Conservation (phyloP, 768 basidiomycete genomes). For the Nevesoporus exiguus region DNA sequence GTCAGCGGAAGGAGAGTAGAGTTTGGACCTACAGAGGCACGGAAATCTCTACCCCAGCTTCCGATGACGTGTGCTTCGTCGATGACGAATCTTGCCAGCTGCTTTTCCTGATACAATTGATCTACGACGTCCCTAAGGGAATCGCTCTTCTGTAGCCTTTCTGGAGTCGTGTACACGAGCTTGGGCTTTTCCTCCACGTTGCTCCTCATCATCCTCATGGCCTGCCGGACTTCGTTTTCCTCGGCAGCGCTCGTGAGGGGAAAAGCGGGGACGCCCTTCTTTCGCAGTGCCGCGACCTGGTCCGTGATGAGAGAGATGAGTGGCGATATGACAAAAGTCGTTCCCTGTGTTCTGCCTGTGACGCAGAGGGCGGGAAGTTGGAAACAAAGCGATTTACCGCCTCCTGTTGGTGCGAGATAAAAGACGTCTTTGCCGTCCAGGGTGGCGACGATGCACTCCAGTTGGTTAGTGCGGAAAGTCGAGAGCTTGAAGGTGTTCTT, state of each 20-base stretch:
- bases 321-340: constrained; percentile 89
- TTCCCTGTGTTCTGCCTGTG: constrained; percentile 66
- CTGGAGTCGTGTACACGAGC: constrained; percentile 89
- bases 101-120: constrained; percentile 50
- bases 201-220: constrained; percentile 42
- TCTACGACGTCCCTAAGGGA: constrained; percentile 53
- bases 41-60: constrained; percentile 92
- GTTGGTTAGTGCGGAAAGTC: constrained; percentile 77
- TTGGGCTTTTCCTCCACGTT: constrained; percentile 45
- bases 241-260: constrained; percentile 60
- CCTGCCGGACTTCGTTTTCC: constrained; percentile 36
- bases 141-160: constrained; percentile 69
- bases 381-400: constrained; percentile 86
- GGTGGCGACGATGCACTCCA: constrained; percentile 79
- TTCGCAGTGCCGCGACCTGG: constrained; percentile 68
- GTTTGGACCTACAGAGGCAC: constrained; percentile 61
- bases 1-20: constrained; percentile 2
- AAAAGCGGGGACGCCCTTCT: constrained; percentile 66
- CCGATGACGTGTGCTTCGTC: constrained; percentile 97
- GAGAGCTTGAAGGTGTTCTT: constrained; percentile 55
- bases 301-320: constrained; percentile 86
- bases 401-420: constrained; percentile 95
- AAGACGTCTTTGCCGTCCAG: constrained; percentile 84
- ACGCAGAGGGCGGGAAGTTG: constrained; percentile 87
- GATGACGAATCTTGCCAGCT: constrained; percentile 85